A percentile compares a stretch with the other conserved stretches of the same genome.
phyloP scores from a whole-genome alignment of 768 basidiomycete genomes.

The Lentinula lateritia region DNA sequence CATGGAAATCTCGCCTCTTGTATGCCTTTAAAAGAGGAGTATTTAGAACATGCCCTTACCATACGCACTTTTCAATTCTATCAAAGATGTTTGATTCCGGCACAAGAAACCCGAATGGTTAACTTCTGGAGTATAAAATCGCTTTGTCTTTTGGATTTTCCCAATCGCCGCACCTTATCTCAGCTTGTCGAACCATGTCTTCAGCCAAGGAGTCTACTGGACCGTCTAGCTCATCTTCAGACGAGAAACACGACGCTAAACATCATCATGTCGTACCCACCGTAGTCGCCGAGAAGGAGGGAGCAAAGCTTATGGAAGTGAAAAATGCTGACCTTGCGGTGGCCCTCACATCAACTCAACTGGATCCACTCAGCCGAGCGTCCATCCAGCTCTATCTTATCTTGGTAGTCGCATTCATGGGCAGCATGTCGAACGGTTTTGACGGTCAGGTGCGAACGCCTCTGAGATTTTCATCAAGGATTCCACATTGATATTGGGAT shows the following conservation, averaged over 20 bases:
- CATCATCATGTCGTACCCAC: not conserved
- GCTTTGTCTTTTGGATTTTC: not conserved
- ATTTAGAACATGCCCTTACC: not conserved
- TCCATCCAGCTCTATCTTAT: constrained; percentile 38
- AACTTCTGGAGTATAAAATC: not conserved
- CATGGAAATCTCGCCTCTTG: too few species aligned
- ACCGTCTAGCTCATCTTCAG: not conserved
- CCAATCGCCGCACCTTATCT: not conserved
- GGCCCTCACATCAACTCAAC: constrained; percentile 37
- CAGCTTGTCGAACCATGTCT: not conserved
- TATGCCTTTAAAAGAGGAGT: too few species aligned
- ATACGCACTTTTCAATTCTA: not conserved
- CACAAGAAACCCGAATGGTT: not conserved
- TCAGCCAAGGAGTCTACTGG: not conserved
- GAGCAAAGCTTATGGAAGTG: constrained; percentile 22
- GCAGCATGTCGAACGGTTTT: constrained; percentile 41
- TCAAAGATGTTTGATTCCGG: not conserved
- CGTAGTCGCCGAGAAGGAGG: constrained; percentile 9
- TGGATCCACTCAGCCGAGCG: constrained; percentile 29
- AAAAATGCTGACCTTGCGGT: constrained; percentile 38
- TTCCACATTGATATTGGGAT: not conserved
- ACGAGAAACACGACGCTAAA: not conserved
- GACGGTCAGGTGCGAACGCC: constrained; percentile 33
- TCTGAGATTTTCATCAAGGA: not conserved
- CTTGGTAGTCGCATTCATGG: constrained; percentile 38